Evolutionary conservation across 768 basidiomycete species (phyloP).

Genomic region (Panaeolus cyanescens): DNA sequence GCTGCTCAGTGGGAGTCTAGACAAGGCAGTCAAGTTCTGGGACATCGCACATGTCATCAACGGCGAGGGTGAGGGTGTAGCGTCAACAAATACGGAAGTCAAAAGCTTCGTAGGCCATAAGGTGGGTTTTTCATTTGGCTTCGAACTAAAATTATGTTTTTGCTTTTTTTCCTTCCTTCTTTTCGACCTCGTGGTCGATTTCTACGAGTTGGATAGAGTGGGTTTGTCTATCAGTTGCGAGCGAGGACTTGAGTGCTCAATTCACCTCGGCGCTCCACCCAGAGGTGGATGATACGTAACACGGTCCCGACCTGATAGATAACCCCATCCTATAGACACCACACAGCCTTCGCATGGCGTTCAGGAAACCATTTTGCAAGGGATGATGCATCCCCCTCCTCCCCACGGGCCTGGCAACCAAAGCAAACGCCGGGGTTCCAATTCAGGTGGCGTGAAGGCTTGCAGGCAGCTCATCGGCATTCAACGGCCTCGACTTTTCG

Average conservation of each 20-base stretch:
- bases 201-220: too few relatives aligned
- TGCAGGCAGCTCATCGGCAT: too few relatives aligned
- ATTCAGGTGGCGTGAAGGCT: too few relatives aligned
- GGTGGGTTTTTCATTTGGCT: conserved; percentile 45
- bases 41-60: conserved; percentile 77
- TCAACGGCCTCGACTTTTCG: neutral
- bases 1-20: conserved; percentile 88
- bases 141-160: neutral
- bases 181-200: too few relatives aligned
- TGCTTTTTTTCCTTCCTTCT: neutral
- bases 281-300: neutral
- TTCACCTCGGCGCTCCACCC: neutral
- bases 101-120: conserved; percentile 76
- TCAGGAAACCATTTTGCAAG: neutral
- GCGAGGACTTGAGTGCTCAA: too few relatives aligned
- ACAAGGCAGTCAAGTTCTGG: conserved; percentile 87
- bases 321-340: neutral
- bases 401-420: neutral
- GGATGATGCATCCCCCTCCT: neutral
- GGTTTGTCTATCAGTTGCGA: too few relatives aligned
- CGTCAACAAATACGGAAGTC: conserved; percentile 24
- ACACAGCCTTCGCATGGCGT: neutral
- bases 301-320: neutral
- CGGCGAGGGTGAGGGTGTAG: conserved; percentile 75
- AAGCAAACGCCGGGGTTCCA: neutral